These are phyloP conservation scores for Serendipita vermifera DNA, from an alignment of 768 basidiomycete species.

Conservation along the genomic window DNA sequence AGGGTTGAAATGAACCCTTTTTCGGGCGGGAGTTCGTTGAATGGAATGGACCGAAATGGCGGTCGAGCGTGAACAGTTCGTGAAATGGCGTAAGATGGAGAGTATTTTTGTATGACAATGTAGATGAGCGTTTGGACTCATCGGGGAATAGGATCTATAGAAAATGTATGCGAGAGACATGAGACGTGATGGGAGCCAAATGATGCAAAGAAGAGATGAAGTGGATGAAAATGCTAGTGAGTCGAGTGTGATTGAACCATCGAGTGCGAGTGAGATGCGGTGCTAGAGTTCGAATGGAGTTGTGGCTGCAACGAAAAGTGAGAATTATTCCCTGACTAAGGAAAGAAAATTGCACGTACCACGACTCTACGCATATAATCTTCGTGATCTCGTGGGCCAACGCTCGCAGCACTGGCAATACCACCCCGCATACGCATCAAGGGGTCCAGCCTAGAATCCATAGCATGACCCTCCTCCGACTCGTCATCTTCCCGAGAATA, in stretches of 20 bases:
- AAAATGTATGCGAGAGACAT: no score
- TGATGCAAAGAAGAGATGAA: neutral
- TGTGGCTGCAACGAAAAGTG: neutral
- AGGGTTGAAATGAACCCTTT: no score
- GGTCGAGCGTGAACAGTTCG: no score
- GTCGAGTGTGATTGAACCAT: neutral
- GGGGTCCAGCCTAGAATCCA: neutral
- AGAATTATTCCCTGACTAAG: neutral
- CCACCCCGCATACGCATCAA: neutral
- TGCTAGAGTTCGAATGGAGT: neutral
- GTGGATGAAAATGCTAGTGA: neutral
- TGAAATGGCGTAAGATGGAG: no score
- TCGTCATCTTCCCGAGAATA: neutral
- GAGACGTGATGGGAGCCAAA: no score
- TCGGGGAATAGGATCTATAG: no score
- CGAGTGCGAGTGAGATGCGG: neutral
- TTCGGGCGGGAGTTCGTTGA: no score
- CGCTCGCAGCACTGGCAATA: neutral
- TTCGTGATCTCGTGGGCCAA: neutral
- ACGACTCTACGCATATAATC: conserved; percentile 5
- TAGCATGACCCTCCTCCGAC: neutral
- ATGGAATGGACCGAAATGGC: no score
- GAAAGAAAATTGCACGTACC: neutral
- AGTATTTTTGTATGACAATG: no score
- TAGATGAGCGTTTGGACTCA: no score